These are phyloP conservation scores for Fusarium coicis DNA, from an alignment of 2,329 filamentous ascomycete genomes.

Conservation along the genomic window DNA sequence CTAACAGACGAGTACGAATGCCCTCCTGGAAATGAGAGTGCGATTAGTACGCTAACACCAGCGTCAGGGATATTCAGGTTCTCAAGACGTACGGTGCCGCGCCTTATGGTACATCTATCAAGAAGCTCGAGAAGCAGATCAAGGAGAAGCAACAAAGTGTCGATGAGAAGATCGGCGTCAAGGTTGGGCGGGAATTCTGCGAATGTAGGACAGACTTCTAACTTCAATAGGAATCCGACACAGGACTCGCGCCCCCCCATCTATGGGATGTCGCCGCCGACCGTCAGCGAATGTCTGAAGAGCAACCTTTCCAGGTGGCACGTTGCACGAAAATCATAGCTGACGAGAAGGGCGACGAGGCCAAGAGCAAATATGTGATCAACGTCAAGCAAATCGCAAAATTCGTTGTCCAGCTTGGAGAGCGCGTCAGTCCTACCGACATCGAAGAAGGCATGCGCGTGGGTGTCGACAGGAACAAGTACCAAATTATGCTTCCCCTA, in stretches of 20 bases:
- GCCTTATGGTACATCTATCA: constrained; percentile 91
- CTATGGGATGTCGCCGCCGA: constrained; percentile 99
- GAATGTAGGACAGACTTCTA: constrained; percentile 19
- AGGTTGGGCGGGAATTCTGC: constrained; percentile 58
- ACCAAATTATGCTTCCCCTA: constrained; percentile 95
- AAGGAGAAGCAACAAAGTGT: constrained; percentile 99
- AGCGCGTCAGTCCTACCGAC: constrained; percentile 96
- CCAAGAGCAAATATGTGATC: constrained; percentile 99
- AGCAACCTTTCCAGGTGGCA: constrained; percentile 96
- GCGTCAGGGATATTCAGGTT: constrained; percentile 91
- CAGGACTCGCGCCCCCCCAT: constrained; percentile 96
- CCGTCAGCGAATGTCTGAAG: constrained; percentile 97
- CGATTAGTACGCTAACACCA: constrained; percentile 38
- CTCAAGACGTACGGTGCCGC: constrained; percentile 98
- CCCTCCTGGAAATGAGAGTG: not conserved
- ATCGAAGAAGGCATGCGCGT: constrained; percentile 99
- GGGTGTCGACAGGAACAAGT: constrained; percentile 98
- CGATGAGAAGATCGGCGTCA: constrained; percentile 96
- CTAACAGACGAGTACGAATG: constrained; percentile 88
- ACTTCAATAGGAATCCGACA: constrained; percentile 87
- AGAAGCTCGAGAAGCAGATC: constrained; percentile 99
- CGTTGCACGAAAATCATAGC: constrained; percentile 99
- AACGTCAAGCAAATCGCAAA: constrained; percentile 99
- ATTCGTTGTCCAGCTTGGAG: constrained; percentile 97
- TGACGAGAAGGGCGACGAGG: constrained; percentile 89